Evolutionary conservation across 2,329 filamentous ascomycete genomes (phyloP).

Genomic region (Talaromyces funiculosus): DNA sequence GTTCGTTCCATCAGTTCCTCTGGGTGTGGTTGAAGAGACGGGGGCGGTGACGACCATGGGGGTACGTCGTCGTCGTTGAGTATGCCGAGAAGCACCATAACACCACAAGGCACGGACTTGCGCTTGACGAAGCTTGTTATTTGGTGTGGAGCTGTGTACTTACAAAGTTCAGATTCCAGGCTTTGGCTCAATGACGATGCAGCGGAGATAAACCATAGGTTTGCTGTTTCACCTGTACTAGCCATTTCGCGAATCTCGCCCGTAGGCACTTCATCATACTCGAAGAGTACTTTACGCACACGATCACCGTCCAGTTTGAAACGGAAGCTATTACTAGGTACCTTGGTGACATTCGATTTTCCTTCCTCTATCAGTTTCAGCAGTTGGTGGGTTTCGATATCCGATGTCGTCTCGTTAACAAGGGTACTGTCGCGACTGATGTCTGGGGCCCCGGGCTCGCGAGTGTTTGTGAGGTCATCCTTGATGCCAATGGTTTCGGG

Average conservation of each 20-base stretch:
- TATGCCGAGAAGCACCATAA: constrained; percentile 24
- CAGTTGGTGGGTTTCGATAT: not conserved
- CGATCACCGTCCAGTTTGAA: constrained; percentile 22
- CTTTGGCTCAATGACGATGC: constrained; percentile 21
- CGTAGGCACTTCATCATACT: constrained; percentile 20
- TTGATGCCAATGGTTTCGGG: not conserved
- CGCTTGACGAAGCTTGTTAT: constrained; percentile 20
- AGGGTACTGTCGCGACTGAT: constrained; percentile 6
- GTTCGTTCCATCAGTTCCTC: constrained; percentile 16
- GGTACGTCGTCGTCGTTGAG: constrained; percentile 22
- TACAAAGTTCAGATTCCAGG: constrained; percentile 19
- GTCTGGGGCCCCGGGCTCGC: not conserved
- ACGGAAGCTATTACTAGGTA: constrained; percentile 22
- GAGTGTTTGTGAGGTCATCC: not conserved
- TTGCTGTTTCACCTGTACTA: constrained; percentile 14
- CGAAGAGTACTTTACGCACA: constrained; percentile 22
- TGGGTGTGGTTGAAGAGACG: constrained; percentile 8
- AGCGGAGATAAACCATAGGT: constrained; percentile 24
- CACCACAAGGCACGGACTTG: constrained; percentile 24
- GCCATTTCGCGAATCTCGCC: constrained; percentile 16
- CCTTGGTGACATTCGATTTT: not conserved
- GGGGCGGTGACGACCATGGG: constrained; percentile 19
- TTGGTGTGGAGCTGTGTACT: constrained; percentile 20
- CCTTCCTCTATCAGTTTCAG: not conserved
- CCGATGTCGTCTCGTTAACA: not conserved